Evolutionary conservation across 805 yeast genomes (phyloP).

Genomic region (Metschnikowia drakensbergensis): DNA sequence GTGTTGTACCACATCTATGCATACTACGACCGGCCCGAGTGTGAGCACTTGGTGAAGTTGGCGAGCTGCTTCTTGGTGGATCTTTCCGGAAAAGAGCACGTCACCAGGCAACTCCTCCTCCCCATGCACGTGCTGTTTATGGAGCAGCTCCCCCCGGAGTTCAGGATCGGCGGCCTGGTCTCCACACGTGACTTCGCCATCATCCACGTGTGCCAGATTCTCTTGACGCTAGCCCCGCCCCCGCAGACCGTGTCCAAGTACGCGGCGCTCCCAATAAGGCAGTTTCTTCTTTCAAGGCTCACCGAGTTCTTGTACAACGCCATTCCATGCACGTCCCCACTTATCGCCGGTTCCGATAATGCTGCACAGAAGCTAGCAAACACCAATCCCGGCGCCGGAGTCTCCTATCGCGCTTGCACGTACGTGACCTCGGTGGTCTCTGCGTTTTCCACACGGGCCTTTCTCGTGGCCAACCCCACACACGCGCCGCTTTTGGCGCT

Average conservation of each 20-base stretch:
- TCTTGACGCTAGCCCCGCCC: constrained; percentile 21
- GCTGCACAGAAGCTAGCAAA: constrained; percentile 26
- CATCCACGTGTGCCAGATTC: constrained; percentile 42
- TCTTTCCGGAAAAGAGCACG: constrained; percentile 39
- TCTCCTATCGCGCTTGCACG: constrained; percentile 50
- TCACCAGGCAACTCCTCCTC: constrained; percentile 40
- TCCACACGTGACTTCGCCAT: constrained; percentile 65
- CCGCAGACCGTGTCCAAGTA: constrained; percentile 9
- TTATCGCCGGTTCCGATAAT: constrained; percentile 16
- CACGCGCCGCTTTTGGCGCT: constrained; percentile 58
- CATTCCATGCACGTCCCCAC: constrained; percentile 34
- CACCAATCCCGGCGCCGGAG: constrained; percentile 36
- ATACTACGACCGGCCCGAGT: constrained; percentile 37
- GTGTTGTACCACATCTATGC: constrained; percentile 56
- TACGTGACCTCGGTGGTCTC: constrained; percentile 42
- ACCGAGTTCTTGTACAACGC: constrained; percentile 62
- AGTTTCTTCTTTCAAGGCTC: constrained; percentile 40
- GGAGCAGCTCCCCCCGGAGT: constrained; percentile 50
- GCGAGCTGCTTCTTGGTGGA: constrained; percentile 51
- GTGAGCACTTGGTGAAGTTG: constrained; percentile 45
- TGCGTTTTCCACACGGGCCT: constrained; percentile 34
- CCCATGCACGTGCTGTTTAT: constrained; percentile 44
- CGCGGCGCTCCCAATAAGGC: constrained; percentile 20
- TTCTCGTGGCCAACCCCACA: constrained; percentile 35
- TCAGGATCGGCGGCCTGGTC: constrained; percentile 41